phyloP scores from a whole-genome alignment of 2,329 filamentous ascomycete genomes.

The Bipolaris victoriae region DNA sequence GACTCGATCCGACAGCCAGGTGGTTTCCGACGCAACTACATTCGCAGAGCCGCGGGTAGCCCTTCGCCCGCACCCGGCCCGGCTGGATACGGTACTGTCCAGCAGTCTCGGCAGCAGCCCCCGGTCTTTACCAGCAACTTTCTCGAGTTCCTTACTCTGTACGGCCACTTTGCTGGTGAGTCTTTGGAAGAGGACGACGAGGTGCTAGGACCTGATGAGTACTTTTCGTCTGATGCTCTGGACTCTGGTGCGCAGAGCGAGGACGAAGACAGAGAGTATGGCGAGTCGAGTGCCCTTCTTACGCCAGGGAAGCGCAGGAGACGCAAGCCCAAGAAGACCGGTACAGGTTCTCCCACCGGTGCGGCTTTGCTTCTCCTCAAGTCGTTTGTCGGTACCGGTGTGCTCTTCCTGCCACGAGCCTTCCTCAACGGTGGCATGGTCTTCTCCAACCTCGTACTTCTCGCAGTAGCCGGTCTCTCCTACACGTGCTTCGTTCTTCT shows the following conservation, averaged over 20 bases:
- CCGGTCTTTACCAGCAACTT: constrained; percentile 81
- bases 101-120: constrained; percentile 31
- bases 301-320: constrained; percentile 71
- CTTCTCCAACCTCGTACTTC: constrained; percentile 90
- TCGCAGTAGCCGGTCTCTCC: constrained; percentile 82
- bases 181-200: constrained; percentile 97
- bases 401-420: constrained; percentile 88
- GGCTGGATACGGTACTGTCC: constrained; percentile 50
- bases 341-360: constrained; percentile 78
- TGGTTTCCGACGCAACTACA: constrained; percentile 88
- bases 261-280: constrained; percentile 72
- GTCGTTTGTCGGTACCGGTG: constrained; percentile 96
- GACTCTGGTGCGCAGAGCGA: constrained; percentile 61
- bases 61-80: constrained; percentile 58
- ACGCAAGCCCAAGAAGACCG: constrained; percentile 77
- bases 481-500: constrained; percentile 98
- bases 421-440: constrained; percentile 97
- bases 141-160: constrained; percentile 91
- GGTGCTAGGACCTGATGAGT: constrained; percentile 82
- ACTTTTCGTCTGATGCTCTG: constrained; percentile 81
- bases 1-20: constrained; percentile 90
- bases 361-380: constrained; percentile 89
- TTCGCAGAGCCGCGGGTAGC: constrained; percentile 76
- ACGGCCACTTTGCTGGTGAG: constrained; percentile 97
- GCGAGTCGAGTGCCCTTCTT: constrained; percentile 85